Evolutionary conservation across 2,329 filamentous ascomycete species (phyloP).

Genomic region (Ophiostoma piceae): DNA sequence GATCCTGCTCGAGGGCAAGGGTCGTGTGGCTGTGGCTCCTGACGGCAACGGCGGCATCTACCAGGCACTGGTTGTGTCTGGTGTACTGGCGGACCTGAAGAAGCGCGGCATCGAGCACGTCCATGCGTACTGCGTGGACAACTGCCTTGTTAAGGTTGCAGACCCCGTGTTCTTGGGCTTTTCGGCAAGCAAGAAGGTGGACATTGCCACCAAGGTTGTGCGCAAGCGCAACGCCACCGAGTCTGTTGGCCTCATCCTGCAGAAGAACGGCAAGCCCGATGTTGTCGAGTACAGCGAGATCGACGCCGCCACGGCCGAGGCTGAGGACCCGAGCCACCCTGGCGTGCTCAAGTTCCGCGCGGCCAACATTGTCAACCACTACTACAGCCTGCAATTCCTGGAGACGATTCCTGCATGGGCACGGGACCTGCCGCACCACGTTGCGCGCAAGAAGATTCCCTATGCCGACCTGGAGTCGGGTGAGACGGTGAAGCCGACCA

Average conservation of each 20-base stretch:
- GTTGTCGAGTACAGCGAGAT: conserved; percentile 99
- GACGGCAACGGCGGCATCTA: conserved; percentile 98
- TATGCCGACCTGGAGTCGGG: conserved; percentile 70
- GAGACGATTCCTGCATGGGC: conserved; percentile 84
- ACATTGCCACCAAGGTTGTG: conserved; percentile 98
- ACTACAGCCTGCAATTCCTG: conserved; percentile 93
- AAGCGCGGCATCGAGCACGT: conserved; percentile 89
- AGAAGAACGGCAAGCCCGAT: conserved; percentile 92
- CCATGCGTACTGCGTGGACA: conserved; percentile 97
- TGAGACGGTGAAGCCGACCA: conserved; percentile 80
- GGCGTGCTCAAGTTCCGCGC: conserved; percentile 90
- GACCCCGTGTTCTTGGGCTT: conserved; percentile 96
- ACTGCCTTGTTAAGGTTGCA: conserved; percentile 98
- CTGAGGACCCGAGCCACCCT: conserved; percentile 73
- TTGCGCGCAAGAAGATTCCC: conserved; percentile 98
- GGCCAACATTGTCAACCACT: conserved; percentile 99
- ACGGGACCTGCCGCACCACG: conserved; percentile 84
- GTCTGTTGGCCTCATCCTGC: conserved; percentile 87
- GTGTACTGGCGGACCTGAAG: conserved; percentile 80
- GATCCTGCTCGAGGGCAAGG: conserved; percentile 87
- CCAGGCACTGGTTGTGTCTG: conserved; percentile 75
- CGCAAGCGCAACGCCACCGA: conserved; percentile 96
- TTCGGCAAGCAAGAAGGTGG: conserved; percentile 77
- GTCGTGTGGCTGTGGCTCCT: conserved; percentile 86
- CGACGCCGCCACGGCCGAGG: conserved; percentile 79